These are phyloP conservation scores for Moesziomyces antarcticus DNA, from an alignment of 1,284 basidiomycete species.

Conservation along the genomic window DNA sequence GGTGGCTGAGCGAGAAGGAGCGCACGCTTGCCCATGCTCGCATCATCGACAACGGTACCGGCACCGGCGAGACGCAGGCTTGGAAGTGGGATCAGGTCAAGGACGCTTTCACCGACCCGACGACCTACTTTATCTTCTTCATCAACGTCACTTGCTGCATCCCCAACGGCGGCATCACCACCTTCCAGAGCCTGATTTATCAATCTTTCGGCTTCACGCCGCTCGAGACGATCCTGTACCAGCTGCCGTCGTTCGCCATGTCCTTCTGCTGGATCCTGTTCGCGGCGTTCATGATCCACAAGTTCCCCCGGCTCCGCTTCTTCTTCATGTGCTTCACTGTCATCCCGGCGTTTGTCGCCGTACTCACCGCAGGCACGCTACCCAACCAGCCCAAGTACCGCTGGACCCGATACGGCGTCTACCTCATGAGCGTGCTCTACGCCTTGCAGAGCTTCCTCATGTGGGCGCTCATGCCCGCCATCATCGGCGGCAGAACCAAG, in stretches of 20 bases:
- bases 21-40: conserved; percentile 57
- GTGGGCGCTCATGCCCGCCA: conserved; percentile 62
- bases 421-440: conserved; percentile 59
- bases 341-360: conserved; percentile 15
- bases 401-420: conserved; percentile 60
- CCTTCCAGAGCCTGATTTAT: conserved; percentile 57
- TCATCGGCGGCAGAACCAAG: conserved; percentile 66
- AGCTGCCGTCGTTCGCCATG: conserved; percentile 60
- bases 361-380: conserved; percentile 36
- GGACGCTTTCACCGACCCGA: conserved; percentile 25
- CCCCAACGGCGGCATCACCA: conserved; percentile 53
- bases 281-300: conserved; percentile 58
- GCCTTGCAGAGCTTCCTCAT: conserved; percentile 59
- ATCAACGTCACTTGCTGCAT: conserved; percentile 53
- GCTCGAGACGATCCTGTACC: conserved; percentile 61
- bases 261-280: conserved; percentile 64
- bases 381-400: conserved; percentile 33
- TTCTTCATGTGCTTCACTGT: conserved; percentile 61
- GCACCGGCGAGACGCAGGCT: conserved; percentile 55
- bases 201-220: conserved; percentile 52
- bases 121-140: conserved; percentile 62
- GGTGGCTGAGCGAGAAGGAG: conserved; percentile 60
- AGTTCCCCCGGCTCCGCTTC: conserved; percentile 50
- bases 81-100: conserved; percentile 65
- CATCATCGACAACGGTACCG: conserved; percentile 60